A percentile compares a stretch with the other conserved stretches of the same genome.
Evolutionary conservation across 2,329 filamentous ascomycete genomes (phyloP).

Genomic region (Alternaria consortialis): DNA sequence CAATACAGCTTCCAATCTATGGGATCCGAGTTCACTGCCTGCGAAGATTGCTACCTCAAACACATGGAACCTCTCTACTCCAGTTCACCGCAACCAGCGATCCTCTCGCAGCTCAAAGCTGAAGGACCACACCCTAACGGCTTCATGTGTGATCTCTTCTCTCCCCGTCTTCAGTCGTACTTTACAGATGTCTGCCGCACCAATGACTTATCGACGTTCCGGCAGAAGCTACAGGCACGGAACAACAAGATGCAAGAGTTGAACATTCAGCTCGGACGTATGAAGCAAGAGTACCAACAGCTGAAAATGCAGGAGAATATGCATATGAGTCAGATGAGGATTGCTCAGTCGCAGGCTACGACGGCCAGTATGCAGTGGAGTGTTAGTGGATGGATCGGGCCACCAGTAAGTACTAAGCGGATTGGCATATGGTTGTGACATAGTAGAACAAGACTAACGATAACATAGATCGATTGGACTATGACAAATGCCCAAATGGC

Average conservation of each 20-base stretch:
- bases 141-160: conserved; percentile 29
- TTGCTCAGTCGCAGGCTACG: conserved; percentile 16
- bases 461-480: conserved; percentile 17
- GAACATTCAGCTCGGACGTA: conserved; percentile 15
- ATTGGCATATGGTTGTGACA: neutral
- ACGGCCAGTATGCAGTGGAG: neutral
- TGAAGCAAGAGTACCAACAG: conserved; percentile 23
- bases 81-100: neutral
- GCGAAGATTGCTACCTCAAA: conserved; percentile 28
- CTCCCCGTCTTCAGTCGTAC: conserved; percentile 24
- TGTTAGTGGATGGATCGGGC: conserved; percentile 7
- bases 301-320: conserved; percentile 17
- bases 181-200: conserved; percentile 19
- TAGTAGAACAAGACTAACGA: neutral
- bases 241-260: conserved; percentile 21
- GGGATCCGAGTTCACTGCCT: conserved; percentile 24
- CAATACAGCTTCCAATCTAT: conserved; percentile 13
- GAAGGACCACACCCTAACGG: neutral
- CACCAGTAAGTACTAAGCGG: conserved; percentile 11
- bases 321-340: conserved; percentile 20
- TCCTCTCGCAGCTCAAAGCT: conserved; percentile 9
- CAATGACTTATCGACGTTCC: conserved; percentile 13
- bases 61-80: conserved; percentile 18
- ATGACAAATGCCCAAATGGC: conserved; percentile 20
- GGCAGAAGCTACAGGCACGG: conserved; percentile 17